phyloP scores from a whole-genome alignment of 352 stramenopile species.

The Globisporangium canariense region DNA sequence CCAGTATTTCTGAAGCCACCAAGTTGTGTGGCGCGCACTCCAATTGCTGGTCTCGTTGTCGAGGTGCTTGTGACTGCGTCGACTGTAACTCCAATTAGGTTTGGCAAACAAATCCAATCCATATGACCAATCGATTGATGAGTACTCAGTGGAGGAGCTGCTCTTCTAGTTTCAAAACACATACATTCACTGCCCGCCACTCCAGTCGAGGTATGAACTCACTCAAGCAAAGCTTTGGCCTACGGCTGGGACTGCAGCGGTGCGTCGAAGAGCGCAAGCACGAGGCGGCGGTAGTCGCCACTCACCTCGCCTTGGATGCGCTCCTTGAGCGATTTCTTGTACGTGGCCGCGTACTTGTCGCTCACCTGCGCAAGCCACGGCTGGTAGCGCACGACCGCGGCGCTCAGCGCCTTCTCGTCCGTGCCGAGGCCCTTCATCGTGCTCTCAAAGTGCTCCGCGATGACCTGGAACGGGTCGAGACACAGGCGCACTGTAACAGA shows the following conservation, averaged over 20 bases:
- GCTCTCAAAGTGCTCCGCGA: constrained; percentile 53
- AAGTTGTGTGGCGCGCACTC: too few species aligned
- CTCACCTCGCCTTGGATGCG: constrained; percentile 53
- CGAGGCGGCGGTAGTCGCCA: constrained; percentile 48
- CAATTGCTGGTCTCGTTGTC: too few species aligned
- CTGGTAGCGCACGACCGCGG: constrained; percentile 55
- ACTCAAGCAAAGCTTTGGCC: too few species aligned
- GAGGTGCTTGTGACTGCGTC: too few species aligned
- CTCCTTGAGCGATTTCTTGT: constrained; percentile 42
- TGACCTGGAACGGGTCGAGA: constrained; percentile 43
- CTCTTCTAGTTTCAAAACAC: too few species aligned
- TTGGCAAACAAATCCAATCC: too few species aligned
- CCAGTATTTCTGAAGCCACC: too few species aligned
- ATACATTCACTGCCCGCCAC: too few species aligned
- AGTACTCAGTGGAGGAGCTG: too few species aligned
- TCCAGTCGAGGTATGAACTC: too few species aligned
- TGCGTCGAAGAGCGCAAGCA: constrained; percentile 47
- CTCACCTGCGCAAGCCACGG: constrained; percentile 36
- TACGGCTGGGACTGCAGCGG: constrained; percentile 15
- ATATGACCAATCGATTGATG: too few species aligned
- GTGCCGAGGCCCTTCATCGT: constrained; percentile 58
- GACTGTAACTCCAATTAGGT: too few species aligned
- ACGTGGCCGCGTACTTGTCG: constrained; percentile 39
- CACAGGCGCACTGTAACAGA: constrained; percentile 35
- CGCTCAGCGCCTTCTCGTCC: constrained; percentile 55